Base-by-base conservation (phyloP, 2,329 filamentous ascomycete species). In the Neopestalotiopsis clavispora region DNA sequence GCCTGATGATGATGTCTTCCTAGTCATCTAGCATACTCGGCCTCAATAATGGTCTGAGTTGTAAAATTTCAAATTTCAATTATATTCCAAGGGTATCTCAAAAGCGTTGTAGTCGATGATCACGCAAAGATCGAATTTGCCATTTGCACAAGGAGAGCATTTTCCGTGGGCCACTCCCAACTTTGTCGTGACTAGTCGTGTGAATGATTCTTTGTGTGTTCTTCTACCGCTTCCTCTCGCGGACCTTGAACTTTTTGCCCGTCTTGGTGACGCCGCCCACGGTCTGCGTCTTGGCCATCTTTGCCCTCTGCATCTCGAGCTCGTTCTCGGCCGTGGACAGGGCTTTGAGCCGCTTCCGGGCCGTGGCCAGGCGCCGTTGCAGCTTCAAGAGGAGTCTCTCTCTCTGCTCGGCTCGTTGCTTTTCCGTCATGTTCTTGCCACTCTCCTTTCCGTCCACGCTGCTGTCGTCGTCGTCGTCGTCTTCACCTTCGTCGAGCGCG, bases 231-330 rank as follows among this genome's bases (percentile, higher is more conserved):
- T 91, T 91, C 71, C 89, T 84, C 77, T 88, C 84, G 71, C 87
- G 85, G 67, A 90, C 84, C 82, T 89, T 90, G 71, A 90, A 85
- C 80, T 89, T 90, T 78, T 86, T 86, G 30, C 89, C 89, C 52
- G 83, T 82, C 76, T 88, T 89, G 34, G 86, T 90, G n/a, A 83
- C 75, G 14, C 88, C 87, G 49, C 87, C 87, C 5, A 86, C 84
- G 1, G 89, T 91, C 9, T 86, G 82, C 72, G 88, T 90, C 82
- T 91, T 91, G 45, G 87, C 88, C 89, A 91, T 91, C 77, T 86
- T 87, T 20, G 88, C 86, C 69, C 86, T 83, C 78, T 91, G 88
- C 67, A 89, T 69, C 70, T 89, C 88, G 32, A 91, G 81, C 72
- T 85, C 81, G 52, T 83, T 79, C 78, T 91, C 89, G 30, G 88